Evolutionary conservation across 2,329 filamentous ascomycete species (phyloP).

Genomic region (Clonostachys byssicola): DNA sequence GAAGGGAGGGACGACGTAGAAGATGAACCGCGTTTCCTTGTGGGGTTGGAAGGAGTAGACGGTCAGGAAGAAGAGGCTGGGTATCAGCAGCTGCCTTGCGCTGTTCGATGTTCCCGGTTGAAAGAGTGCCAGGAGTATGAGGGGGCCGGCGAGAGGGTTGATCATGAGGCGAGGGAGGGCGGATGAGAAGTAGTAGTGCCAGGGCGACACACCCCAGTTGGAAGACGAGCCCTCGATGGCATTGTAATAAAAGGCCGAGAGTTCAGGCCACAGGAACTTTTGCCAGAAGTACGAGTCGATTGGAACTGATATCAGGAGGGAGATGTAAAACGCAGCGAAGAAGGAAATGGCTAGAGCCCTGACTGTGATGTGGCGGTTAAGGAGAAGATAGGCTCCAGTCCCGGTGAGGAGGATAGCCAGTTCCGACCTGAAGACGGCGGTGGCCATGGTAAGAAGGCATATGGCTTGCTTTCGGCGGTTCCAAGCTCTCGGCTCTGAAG

Average conservation of each 20-base stretch:
- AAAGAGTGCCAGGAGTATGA: slow-evolving; percentile 47
- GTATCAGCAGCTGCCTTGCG: slow-evolving; percentile 51
- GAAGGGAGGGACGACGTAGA: slow-evolving; percentile 79
- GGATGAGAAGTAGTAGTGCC: slow-evolving; percentile 80
- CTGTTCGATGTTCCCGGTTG: slow-evolving; percentile 37
- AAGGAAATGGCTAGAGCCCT: slow-evolving; percentile 63
- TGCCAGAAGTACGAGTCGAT: slow-evolving; percentile 97
- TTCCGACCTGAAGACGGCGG: slow-evolving; percentile 85
- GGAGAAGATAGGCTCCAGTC: slow-evolving; percentile 61
- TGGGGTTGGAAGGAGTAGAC: slow-evolving; percentile 88
- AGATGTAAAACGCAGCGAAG: slow-evolving; percentile 57
- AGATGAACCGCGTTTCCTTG: slow-evolving; percentile 93
- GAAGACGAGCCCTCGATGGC: slow-evolving; percentile 78
- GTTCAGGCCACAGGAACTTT: slow-evolving; percentile 81
- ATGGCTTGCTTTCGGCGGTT: slow-evolving; percentile 60
- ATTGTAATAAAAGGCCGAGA: slow-evolving; percentile 87
- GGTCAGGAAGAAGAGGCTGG: slow-evolving; percentile 67
- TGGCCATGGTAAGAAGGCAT: slow-evolving; percentile 72
- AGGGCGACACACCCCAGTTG: slow-evolving; percentile 83
- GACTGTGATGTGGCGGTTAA: slow-evolving; percentile 46
- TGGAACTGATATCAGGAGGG: slow-evolving; percentile 65
- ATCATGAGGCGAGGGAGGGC: slow-evolving; percentile 78
- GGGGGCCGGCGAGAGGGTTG: slow-evolving; percentile 65
- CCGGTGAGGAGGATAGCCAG: slow-evolving; percentile 74
- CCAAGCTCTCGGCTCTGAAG: slow-evolving; percentile 15